phyloP scores from a whole-genome alignment of 495 filamentous ascomycete genomes.

The Apiosordaria backusii region DNA sequence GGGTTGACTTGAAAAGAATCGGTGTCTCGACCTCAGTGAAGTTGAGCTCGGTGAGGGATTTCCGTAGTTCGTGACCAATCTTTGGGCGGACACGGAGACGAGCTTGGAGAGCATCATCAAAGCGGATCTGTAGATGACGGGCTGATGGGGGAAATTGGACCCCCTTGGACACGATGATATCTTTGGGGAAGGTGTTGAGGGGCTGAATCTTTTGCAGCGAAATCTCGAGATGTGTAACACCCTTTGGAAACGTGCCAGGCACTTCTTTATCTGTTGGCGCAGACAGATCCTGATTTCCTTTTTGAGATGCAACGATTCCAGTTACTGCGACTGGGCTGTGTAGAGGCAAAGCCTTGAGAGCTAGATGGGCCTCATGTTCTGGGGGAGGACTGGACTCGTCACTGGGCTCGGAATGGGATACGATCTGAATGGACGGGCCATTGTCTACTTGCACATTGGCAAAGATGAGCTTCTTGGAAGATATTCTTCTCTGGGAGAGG shows the following conservation, averaged over 20 bases:
- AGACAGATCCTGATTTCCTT: neutral
- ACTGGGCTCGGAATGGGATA: slow-evolving; percentile 26
- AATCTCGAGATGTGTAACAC: slow-evolving; percentile 28
- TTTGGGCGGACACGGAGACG: slow-evolving; percentile 57
- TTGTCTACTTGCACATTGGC: slow-evolving; percentile 51
- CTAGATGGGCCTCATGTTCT: slow-evolving; percentile 24
- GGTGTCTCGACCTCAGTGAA: slow-evolving; percentile 90
- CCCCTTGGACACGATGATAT: slow-evolving; percentile 68
- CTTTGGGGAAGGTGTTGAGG: slow-evolving; percentile 72
- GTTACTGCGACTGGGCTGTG: slow-evolving; percentile 41
- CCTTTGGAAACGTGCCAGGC: slow-evolving; percentile 13
- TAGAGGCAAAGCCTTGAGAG: slow-evolving; percentile 33
- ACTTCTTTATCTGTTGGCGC: neutral
- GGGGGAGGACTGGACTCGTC: slow-evolving; percentile 12
- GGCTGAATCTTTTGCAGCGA: slow-evolving; percentile 56
- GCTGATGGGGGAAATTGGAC: slow-evolving; percentile 68
- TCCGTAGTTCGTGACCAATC: slow-evolving; percentile 51
- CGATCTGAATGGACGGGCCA: slow-evolving; percentile 35
- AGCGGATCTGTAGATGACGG: slow-evolving; percentile 82
- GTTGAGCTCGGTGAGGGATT: slow-evolving; percentile 46
- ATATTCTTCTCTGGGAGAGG: slow-evolving; percentile 57
- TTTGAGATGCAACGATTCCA: slow-evolving; percentile 29
- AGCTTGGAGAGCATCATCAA: slow-evolving; percentile 56
- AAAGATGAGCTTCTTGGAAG: slow-evolving; percentile 66
- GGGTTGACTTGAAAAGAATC: slow-evolving; percentile 93